Conservation (phyloP, 208 protist genomes). For the Acanthamoeba sp. region DNA sequence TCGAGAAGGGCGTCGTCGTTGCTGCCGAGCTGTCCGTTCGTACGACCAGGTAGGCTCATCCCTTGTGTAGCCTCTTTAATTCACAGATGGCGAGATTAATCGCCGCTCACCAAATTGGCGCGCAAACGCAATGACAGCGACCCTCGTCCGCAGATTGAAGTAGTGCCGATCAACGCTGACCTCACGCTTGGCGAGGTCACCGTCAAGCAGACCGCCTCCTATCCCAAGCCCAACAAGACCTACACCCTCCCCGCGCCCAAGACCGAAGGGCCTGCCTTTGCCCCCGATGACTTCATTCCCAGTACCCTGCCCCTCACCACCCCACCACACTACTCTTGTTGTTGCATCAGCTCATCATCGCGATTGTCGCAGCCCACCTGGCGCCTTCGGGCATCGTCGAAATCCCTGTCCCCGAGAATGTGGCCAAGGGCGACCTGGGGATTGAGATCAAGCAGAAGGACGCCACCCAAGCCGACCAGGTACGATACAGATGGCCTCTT, state of each 20-base stretch:
- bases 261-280: neutral
- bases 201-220: slow-evolving; percentile 36
- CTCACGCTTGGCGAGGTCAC: neutral
- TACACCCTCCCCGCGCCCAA: neutral
- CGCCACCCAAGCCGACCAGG: neutral
- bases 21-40: neutral
- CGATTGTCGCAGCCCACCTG: neutral
- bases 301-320: neutral
- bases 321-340: too few species aligned
- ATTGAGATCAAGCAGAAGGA: slow-evolving; percentile 60
- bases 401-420: slow-evolving; percentile 20
- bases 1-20: slow-evolving; percentile 42
- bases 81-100: too few species aligned
- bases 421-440: slow-evolving; percentile 1
- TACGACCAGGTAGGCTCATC: neutral
- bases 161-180: slow-evolving; percentile 26
- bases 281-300: neutral
- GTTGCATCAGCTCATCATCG: neutral
- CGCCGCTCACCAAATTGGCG: too few species aligned
- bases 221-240: slow-evolving; percentile 1
- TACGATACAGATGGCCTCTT: neutral
- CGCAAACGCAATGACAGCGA: too few species aligned
- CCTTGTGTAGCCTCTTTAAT: too few species aligned
- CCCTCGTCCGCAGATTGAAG: neutral
- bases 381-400: slow-evolving; percentile 24